Evolutionary conservation across 1,139 yeast genomes (phyloP), one percentile per base, ranked within the genome.

Genomic region (Nakaseomyces glabratus): DNA sequence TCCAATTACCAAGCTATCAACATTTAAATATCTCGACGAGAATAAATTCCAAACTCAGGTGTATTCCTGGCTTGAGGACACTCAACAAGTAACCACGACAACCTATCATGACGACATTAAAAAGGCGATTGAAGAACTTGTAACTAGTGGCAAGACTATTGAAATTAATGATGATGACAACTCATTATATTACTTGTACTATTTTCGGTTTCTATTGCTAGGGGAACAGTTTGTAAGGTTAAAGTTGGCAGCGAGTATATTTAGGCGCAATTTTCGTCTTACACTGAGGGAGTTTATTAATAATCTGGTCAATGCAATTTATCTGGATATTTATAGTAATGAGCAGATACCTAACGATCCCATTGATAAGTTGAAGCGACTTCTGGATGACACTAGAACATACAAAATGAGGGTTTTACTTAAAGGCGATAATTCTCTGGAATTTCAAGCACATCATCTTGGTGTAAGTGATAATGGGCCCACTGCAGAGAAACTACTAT

Each of bases 201-300:
- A 34, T 34, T 52, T 49, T 29, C 58, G 74, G 40, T 78, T 78
- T 56, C 76, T 81, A 44, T 62, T 84, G 21, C 60, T 82, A 18
- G 66, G 69, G 13, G 75, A 75, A 42, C 96, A 86, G 55, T 62
- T 68, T 28, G 66, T 69, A 34, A 63, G 95, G 32, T 55, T 84
- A 16, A 62, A 68, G 29, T 68, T 68, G 42, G 60, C 85, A 0
- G 49, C 77, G 6, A 47, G 57, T 16, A 79, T 67, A 55, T 84
- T 86, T 49, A 57, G 63, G 4, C 69, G 76, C 63, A 53, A 56
- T 2, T 59, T 65, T 32, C 64, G 62, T 12, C 41, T 81, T 3
- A 57, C 72, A 2, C 58, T 64, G 28, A 60, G 62, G 0, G 54
- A 58, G 20, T 48, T 86, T 5, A 51, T 71, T 14, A 44, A 51